Evolutionary conservation across 495 filamentous ascomycete genomes (phyloP), one percentile per base, ranked within the genome.

Genomic region (Cercophora samala): DNA sequence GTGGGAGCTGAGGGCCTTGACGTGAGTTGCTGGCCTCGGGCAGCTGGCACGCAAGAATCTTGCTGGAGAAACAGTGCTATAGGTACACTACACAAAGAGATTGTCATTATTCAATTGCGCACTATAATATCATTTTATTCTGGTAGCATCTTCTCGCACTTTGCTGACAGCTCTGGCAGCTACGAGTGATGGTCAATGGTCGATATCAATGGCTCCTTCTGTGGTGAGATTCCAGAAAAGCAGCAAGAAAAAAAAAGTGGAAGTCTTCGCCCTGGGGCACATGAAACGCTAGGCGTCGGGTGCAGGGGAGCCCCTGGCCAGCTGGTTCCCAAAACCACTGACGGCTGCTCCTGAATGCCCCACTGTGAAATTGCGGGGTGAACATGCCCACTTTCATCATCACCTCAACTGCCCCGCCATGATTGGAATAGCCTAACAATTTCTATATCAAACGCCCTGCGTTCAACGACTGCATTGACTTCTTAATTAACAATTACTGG

Each of bases 381-480:
- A 13, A 56, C 22, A 54, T 56, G 53, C n/a, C 53, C 53, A 56
- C 53, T 56, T 56, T 56, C 53, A 56, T 56, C 53, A 56, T 21
- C n/a, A 56, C 53, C 53, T 23, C n/a, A 56, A 46, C 8, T 46
- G 37, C 37, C 37, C 37, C 37, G 37, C 37, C 13, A 13, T 46
- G 37, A 46, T 11, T 46, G 3, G 11, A 46, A 17, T 46, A n/a
- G 6, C 37, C 15, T 46, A 46, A 13, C 37, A 46, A 46, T 46
- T 46, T 13, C 8, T 46, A 46, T 46, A 46, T 46, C 37, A 46
- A 46, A 32, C 8, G 29, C 29, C 29, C 29, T 32, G 29, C 29
- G 4, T 32, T 32, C 29, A 32, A 32, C 4, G 29, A 32, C 29
- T 46, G 37, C 37, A 18, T 46, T 46, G 37, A 46, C 37, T 13